Evolutionary conservation across 2,329 filamentous ascomycete species (phyloP), one percentile per base, ranked within the genome.

Genomic region (Alternaria conjuncta): DNA sequence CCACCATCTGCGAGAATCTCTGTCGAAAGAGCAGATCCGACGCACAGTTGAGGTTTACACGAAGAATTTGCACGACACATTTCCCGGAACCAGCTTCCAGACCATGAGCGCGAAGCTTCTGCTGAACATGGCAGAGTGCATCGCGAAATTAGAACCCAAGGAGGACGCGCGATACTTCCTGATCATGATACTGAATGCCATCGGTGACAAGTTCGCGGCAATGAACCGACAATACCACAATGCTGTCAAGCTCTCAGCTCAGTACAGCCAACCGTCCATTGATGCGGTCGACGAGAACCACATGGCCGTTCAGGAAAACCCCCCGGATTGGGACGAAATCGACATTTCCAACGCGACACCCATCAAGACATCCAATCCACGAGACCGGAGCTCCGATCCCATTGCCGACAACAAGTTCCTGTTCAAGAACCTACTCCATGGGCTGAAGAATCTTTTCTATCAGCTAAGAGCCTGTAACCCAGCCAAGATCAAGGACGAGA

Each of bases 91-190:
- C 0, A 99, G 95, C 80, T 99, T 99, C 77, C 96, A 99, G 80
- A 99, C 96, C 0, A 99, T 99, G 96, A 98, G 96, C 73, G 96
- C 96, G 0, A 99, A 98, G 80, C 85, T 99, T 3, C 84, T 99
- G 1, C 85, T 99, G 12, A 99, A 99, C 78, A 96, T 99, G 93
- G 96, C 95, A 0, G 96, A 99, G 75, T 97, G 93, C 78, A 99
- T 99, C 75, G 93, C 94, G 1, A 97, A 95, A 79, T 87, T 99
- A 71, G 91, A 92, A 20, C 93, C 97, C 77, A 99, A 98, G 82
- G 89, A 91, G 46, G 95, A 99, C 78, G 96, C 96, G 23, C 90
- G 96, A 6, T 94, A 98, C 78, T 97, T 97, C 78, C 84, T 99
- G 65, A 93, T 99, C 75, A 96, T 97, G 89, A 98, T 99, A 47